Percentiles rank a stretch among this genome's conserved stretches.
Conservation (phyloP, 768 basidiomycete species). For the Chalciporus sphaerocephalus region DNA sequence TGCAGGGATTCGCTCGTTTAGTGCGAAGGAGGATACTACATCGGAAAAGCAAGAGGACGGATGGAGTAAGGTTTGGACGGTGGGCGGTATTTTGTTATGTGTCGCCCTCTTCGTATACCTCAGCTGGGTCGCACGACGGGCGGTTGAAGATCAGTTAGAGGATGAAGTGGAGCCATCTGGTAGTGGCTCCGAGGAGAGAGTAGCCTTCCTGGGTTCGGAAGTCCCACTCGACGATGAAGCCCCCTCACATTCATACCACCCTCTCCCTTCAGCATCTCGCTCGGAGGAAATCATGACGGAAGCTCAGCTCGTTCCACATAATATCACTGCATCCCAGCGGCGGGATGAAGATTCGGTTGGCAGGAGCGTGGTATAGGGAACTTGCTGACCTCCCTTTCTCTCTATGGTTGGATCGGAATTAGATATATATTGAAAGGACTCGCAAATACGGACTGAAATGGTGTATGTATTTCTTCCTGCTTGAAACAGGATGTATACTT, state of each 20-base stretch:
- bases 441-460: slow-evolving; percentile 4
- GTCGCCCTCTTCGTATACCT: slow-evolving; percentile 76
- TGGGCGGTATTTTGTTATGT: slow-evolving; percentile 66
- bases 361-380: slow-evolving; percentile 8
- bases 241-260: slow-evolving; percentile 15
- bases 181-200: slow-evolving; percentile 44
- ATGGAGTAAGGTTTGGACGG: slow-evolving; percentile 58
- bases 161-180: slow-evolving; percentile 35
- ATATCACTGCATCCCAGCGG: slow-evolving; percentile 15
- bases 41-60: slow-evolving; percentile 37
- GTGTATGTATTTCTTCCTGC: slow-evolving; percentile 21
- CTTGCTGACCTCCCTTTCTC: not conserved
- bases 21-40: slow-evolving; percentile 44
- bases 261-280: slow-evolving; percentile 17
- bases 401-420: not conserved
- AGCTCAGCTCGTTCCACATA: slow-evolving; percentile 34
- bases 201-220: slow-evolving; percentile 47
- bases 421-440: not conserved
- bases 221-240: slow-evolving; percentile 22
- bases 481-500: slow-evolving; percentile 20
- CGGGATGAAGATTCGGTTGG: slow-evolving; percentile 7
- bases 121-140: slow-evolving; percentile 70
- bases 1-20: slow-evolving; percentile 78
- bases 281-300: slow-evolving; percentile 42
- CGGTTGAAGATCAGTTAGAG: slow-evolving; percentile 52